Evolutionary conservation across 2,329 filamentous ascomycete genomes (phyloP).

Genomic region (Fusarium guadeloupense): DNA sequence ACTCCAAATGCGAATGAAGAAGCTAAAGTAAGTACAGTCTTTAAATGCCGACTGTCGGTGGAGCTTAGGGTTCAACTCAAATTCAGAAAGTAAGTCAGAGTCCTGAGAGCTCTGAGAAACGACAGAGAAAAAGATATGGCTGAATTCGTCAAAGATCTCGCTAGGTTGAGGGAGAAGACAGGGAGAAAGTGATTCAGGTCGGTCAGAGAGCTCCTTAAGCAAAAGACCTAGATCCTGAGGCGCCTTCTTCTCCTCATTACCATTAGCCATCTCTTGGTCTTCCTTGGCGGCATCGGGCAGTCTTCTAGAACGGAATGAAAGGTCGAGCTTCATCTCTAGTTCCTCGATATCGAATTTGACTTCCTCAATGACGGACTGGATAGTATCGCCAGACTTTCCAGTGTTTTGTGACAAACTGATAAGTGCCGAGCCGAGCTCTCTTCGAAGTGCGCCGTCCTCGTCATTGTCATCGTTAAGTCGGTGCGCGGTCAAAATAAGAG

Average conservation of each 20-base stretch:
- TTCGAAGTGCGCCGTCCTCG: constrained; percentile 64
- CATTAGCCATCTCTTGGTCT: constrained; percentile 53
- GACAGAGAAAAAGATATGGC: constrained; percentile 65
- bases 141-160: constrained; percentile 66
- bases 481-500: constrained; percentile 68
- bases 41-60: constrained; percentile 63
- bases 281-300: constrained; percentile 60
- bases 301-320: constrained; percentile 68
- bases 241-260: constrained; percentile 37
- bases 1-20: constrained; percentile 79
- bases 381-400: constrained; percentile 67
- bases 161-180: constrained; percentile 63
- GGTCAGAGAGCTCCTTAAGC: constrained; percentile 51
- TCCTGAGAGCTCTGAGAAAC: constrained; percentile 56
- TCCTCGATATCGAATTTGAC: constrained; percentile 77
- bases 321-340: constrained; percentile 78
- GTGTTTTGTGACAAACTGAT: constrained; percentile 70
- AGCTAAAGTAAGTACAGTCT: constrained; percentile 75
- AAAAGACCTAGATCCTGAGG: constrained; percentile 52
- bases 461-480: constrained; percentile 65
- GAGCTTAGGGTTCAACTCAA: constrained; percentile 65
- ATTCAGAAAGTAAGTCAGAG: constrained; percentile 54
- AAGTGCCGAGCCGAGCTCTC: constrained; percentile 72
- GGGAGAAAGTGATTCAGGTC: constrained; percentile 54
- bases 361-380: constrained; percentile 72